Percentiles rank a stretch among this genome's conserved stretches.
phyloP scores from a whole-genome alignment of 2,329 filamentous ascomycete species.

The Dryadomyces sulphureus region DNA sequence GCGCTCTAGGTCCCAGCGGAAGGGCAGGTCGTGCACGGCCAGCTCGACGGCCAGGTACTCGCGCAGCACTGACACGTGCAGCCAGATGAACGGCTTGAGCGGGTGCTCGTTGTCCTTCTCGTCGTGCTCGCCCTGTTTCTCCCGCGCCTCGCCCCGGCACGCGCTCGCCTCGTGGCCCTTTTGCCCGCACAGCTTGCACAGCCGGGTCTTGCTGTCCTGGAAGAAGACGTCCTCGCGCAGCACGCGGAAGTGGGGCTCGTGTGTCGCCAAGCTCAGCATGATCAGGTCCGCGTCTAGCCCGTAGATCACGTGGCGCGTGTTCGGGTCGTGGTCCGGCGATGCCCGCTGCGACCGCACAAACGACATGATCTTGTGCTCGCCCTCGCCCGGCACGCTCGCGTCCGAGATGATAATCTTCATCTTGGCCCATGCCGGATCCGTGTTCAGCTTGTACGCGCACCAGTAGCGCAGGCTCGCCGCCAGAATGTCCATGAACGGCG shows the following conservation, averaged over 20 bases:
- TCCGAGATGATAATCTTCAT: constrained; percentile 98
- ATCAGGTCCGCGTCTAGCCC: constrained; percentile 96
- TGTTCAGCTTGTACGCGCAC: constrained; percentile 95
- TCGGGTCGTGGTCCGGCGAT: constrained; percentile 84
- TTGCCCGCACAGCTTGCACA: constrained; percentile 82
- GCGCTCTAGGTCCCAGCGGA: constrained; percentile 84
- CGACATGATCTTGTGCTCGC: constrained; percentile 99
- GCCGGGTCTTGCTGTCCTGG: constrained; percentile 68
- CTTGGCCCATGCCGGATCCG: constrained; percentile 87
- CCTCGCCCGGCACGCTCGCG: constrained; percentile 92
- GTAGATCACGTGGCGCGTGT: constrained; percentile 96
- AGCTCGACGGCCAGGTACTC: constrained; percentile 91
- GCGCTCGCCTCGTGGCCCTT: constrained; percentile 79
- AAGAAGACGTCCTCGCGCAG: constrained; percentile 94
- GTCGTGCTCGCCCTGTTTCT: constrained; percentile 65
- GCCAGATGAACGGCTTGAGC: constrained; percentile 94
- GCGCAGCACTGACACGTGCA: constrained; percentile 79
- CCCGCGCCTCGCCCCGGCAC: constrained; percentile 65
- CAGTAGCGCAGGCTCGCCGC: constrained; percentile 85
- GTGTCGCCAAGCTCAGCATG: constrained; percentile 92
- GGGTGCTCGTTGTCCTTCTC: constrained; percentile 59
- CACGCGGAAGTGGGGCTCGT: constrained; percentile 93
- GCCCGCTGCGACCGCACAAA: constrained; percentile 89
- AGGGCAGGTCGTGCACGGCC: constrained; percentile 65
- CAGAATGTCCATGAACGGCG: constrained; percentile 96